Evolutionary conservation across 306 rosid species (phyloP).

Genomic region (Parietaria judaica): DNA sequence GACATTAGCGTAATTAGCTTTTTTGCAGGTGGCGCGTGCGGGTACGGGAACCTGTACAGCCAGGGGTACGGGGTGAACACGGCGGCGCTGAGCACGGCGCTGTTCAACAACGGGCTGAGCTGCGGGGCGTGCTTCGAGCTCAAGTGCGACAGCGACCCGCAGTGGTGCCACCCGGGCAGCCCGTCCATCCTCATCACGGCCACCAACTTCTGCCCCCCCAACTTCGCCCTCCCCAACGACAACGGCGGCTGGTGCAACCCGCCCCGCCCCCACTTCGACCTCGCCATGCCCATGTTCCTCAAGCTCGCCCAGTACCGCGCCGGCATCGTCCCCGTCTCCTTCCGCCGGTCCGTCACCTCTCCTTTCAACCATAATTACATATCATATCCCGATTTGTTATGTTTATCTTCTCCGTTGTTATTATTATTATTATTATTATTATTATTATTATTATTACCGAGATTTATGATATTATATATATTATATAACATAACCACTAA

Average conservation of each 20-base stretch:
- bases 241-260: slow-evolving; percentile 99
- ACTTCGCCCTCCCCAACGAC: slow-evolving; percentile 73
- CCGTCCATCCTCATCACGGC: slow-evolving; percentile 86
- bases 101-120: slow-evolving; percentile 77
- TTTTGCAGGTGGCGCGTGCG: slow-evolving; percentile 97
- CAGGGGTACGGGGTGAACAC: slow-evolving; percentile 94
- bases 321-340: slow-evolving; percentile 87
- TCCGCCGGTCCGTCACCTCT: slow-evolving; percentile 63
- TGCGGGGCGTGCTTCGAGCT: slow-evolving; percentile 92
- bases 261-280: slow-evolving; percentile 88
- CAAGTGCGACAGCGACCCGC: slow-evolving; percentile 65
- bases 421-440: no score
- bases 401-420: no score
- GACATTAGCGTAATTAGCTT: no score
- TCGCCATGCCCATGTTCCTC: slow-evolving; percentile 98
- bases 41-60: slow-evolving; percentile 90
- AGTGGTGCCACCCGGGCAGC: slow-evolving; percentile 81
- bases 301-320: slow-evolving; percentile 93
- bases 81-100: slow-evolving; percentile 88
- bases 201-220: slow-evolving; percentile 93
- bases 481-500: no score
- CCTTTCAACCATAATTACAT: no score
- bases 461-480: no score
- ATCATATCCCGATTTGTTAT: no score
- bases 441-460: no score